Evolutionary conservation across 1,284 basidiomycete species (phyloP).

Genomic region (Psilocybe mexicana): DNA sequence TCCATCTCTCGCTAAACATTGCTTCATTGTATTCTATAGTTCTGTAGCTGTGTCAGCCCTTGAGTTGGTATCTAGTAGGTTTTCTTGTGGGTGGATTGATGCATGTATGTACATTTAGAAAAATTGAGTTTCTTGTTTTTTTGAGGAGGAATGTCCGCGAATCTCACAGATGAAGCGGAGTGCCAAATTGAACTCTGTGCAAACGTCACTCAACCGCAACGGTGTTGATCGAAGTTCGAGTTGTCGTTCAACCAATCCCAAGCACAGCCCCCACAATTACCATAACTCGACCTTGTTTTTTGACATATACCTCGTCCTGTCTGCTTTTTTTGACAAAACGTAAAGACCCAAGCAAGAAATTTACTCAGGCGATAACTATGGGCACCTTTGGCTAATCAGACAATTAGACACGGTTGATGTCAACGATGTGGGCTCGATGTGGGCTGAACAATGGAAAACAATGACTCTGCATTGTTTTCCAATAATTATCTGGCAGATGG

Average conservation of each 20-base stretch:
- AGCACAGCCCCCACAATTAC: background rate
- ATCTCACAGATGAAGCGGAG: background rate
- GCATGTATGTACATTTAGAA: background rate
- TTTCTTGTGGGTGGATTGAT: slow-evolving; percentile 1
- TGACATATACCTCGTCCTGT: background rate
- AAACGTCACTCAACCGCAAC: no score
- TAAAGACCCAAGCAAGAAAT: background rate
- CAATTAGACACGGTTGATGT: background rate
- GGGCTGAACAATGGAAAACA: background rate
- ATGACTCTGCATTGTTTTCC: background rate
- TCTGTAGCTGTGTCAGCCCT: background rate
- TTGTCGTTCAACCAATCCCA: background rate
- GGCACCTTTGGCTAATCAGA: background rate
- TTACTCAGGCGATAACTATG: background rate
- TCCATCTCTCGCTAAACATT: slow-evolving; percentile 19
- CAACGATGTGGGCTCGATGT: background rate
- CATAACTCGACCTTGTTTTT: background rate
- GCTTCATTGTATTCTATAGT: background rate
- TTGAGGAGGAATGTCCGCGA: background rate
- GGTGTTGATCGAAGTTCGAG: background rate
- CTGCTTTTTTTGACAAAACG: background rate
- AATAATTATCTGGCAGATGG: background rate
- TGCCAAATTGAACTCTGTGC: no score
- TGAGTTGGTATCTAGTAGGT: slow-evolving; percentile 11
- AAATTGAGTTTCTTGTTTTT: background rate